Evolutionary conservation across 2,329 filamentous ascomycete species (phyloP).

Genomic region (Sphaerostilbella broomeana): DNA sequence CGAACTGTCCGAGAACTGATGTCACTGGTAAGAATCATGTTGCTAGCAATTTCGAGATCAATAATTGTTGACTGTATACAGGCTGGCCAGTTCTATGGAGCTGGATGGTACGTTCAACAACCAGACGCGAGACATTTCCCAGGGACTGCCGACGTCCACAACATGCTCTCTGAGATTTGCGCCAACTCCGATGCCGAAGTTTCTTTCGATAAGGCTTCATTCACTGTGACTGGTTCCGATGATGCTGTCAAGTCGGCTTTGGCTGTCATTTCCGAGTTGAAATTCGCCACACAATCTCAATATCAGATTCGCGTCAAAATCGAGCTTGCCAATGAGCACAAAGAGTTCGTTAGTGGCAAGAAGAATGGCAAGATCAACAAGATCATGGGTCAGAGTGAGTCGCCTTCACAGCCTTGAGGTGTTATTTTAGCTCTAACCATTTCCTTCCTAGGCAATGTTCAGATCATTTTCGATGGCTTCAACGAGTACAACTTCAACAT

Average conservation of each 20-base stretch:
- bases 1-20: slow-evolving; percentile 93
- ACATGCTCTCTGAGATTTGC: slow-evolving; percentile 93
- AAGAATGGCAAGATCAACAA: slow-evolving; percentile 99
- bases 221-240: slow-evolving; percentile 90
- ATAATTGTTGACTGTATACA: slow-evolving; percentile 32
- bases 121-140: slow-evolving; percentile 58
- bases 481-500: slow-evolving; percentile 99
- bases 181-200: slow-evolving; percentile 94
- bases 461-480: slow-evolving; percentile 98
- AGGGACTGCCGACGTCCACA: slow-evolving; percentile 66
- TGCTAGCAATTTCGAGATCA: background rate
- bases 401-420: background rate
- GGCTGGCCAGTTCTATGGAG: slow-evolving; percentile 96
- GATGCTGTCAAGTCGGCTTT: slow-evolving; percentile 95
- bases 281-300: slow-evolving; percentile 77
- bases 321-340: slow-evolving; percentile 97
- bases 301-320: slow-evolving; percentile 98
- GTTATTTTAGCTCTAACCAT: background rate
- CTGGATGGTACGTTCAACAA: slow-evolving; percentile 89
- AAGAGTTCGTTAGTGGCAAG: slow-evolving; percentile 98
- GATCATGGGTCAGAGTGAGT: slow-evolving; percentile 89
- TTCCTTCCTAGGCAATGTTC: slow-evolving; percentile 65
- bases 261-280: slow-evolving; percentile 84
- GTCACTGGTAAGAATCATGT: slow-evolving; percentile 64
- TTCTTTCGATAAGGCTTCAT: slow-evolving; percentile 88